Evolutionary conservation across 495 filamentous ascomycete species (phyloP).

Genomic region (Daldinia concentrica): DNA sequence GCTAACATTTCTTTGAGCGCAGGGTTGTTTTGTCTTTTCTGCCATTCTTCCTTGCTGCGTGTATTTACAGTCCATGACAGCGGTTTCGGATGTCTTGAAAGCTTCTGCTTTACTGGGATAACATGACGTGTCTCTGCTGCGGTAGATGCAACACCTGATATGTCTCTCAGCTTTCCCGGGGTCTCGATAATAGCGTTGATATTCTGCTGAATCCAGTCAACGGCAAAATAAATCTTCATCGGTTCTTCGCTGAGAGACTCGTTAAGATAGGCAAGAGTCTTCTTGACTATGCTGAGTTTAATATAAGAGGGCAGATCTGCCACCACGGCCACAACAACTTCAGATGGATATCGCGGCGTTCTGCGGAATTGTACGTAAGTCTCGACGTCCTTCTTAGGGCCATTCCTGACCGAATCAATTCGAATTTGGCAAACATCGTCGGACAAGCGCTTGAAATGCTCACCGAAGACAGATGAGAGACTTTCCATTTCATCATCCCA

Average conservation of each 20-base stretch:
- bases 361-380: constrained; percentile 61
- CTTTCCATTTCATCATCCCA: constrained; percentile 89
- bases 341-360: constrained; percentile 73
- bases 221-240: constrained; percentile 84
- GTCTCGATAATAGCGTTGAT: constrained; percentile 78
- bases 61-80: constrained; percentile 56
- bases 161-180: constrained; percentile 83
- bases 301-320: constrained; percentile 88
- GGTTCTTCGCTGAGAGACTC: constrained; percentile 77
- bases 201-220: constrained; percentile 89
- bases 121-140: constrained; percentile 58
- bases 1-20: constrained; percentile 75
- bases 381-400: constrained; percentile 53
- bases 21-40: constrained; percentile 56
- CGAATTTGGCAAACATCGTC: constrained; percentile 71
- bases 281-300: constrained; percentile 85
- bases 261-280: constrained; percentile 72
- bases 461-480: constrained; percentile 80
- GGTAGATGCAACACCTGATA: constrained; percentile 73
- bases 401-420: constrained; percentile 57
- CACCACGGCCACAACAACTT: constrained; percentile 77
- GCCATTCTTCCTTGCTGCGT: constrained; percentile 58
- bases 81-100: constrained; percentile 62
- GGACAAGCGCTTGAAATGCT: constrained; percentile 66
- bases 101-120: constrained; percentile 43